phyloP scores from a whole-genome alignment of 176 grass and related monocot genomes.

The Stipa capillata region DNA sequence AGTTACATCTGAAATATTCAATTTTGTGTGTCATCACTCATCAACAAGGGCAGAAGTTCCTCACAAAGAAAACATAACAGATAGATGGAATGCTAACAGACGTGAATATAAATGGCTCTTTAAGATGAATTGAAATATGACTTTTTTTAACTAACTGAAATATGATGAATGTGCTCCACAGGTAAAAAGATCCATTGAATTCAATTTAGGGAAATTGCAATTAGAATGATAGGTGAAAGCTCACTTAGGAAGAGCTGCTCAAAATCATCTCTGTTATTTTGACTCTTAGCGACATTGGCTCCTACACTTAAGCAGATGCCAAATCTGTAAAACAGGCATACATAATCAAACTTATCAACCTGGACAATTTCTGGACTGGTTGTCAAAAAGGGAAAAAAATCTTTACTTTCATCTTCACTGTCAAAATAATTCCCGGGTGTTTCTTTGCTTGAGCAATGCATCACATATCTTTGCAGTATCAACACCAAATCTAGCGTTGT shows the following conservation, averaged over 20 bases:
- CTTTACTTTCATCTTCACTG: background rate
- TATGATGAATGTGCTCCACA: background rate
- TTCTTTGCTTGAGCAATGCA: slow-evolving; percentile 33
- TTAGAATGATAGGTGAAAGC: background rate
- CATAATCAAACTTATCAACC: background rate
- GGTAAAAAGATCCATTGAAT: background rate
- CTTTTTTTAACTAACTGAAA: no score
- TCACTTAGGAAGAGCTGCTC: background rate
- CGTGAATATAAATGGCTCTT: background rate
- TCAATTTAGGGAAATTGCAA: background rate
- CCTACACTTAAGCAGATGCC: background rate
- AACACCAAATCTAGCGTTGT: slow-evolving; percentile 38
- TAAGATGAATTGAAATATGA: no score
- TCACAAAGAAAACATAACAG: background rate
- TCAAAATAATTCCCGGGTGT: background rate
- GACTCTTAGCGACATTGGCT: background rate
- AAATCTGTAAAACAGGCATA: background rate
- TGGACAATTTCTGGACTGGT: background rate
- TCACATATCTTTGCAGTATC: slow-evolving; percentile 49
- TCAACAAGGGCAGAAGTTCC: background rate
- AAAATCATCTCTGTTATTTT: background rate
- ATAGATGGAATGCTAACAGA: background rate
- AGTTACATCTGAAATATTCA: background rate
- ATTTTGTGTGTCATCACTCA: background rate
- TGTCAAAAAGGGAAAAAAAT: background rate